A percentile compares a stretch with the other conserved stretches of the same genome.
Evolutionary conservation across 2,329 filamentous ascomycete genomes (phyloP).

Genomic region (Akanthomyces uredinophilus): DNA sequence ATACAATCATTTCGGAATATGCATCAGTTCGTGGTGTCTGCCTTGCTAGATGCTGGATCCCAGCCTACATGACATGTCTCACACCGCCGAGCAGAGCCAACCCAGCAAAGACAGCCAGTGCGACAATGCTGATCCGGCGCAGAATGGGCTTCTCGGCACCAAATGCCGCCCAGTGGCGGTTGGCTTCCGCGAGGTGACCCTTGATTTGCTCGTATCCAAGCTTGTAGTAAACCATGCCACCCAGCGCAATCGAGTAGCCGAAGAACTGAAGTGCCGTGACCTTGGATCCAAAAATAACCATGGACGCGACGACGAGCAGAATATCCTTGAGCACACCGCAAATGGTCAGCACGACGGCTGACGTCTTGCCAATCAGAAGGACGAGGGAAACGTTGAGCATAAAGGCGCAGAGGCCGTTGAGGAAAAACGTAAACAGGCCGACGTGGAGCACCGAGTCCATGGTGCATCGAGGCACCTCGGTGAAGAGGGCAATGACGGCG

Average conservation of each 20-base stretch:
- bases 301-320: conserved; percentile 71
- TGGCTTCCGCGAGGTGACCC: conserved; percentile 61
- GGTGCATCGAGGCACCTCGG: conserved; percentile 65
- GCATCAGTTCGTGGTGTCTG: background rate
- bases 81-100: background rate
- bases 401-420: conserved; percentile 75
- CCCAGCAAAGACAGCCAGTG: background rate
- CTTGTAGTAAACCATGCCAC: conserved; percentile 76
- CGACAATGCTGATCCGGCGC: conserved; percentile 58
- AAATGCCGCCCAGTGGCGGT: conserved; percentile 71
- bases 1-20: background rate
- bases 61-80: background rate
- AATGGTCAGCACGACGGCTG: conserved; percentile 77
- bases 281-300: conserved; percentile 75
- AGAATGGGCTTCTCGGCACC: conserved; percentile 62
- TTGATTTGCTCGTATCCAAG: conserved; percentile 70
- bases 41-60: background rate
- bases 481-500: conserved; percentile 64
- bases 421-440: conserved; percentile 65
- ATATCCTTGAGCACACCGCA: conserved; percentile 88
- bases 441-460: conserved; percentile 69
- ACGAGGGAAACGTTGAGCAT: conserved; percentile 80
- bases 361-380: conserved; percentile 83
- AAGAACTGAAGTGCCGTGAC: conserved; percentile 74
- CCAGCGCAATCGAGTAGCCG: conserved; percentile 75